A percentile compares a stretch with the other conserved stretches of the same genome.
These are phyloP conservation scores for Fraxinus sp. DNA, from an alignment of 305 asterid genomes.

Conservation along the genomic window DNA sequence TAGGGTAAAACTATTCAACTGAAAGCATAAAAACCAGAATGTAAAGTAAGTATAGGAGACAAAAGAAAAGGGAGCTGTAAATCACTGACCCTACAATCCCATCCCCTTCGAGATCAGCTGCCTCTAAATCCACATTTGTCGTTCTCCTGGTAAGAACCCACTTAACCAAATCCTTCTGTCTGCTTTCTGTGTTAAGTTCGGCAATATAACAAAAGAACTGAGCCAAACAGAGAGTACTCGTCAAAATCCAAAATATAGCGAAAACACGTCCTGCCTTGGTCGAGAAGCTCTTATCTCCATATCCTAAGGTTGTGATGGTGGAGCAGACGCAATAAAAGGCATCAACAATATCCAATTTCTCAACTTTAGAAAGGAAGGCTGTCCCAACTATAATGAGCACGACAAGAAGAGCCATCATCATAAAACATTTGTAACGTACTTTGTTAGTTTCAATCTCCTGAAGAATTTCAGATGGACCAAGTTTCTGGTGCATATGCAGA, in stretches of 20 bases:
- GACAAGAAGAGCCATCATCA: constrained; percentile 35
- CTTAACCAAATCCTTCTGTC: constrained; percentile 50
- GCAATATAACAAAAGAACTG: constrained; percentile 65
- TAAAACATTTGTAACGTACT: constrained; percentile 54
- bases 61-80: background rate
- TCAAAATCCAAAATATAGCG: constrained; percentile 81
- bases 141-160: constrained; percentile 55
- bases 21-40: background rate
- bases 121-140: constrained; percentile 78
- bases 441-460: constrained; percentile 62
- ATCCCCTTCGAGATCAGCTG: constrained; percentile 78
- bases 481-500: constrained; percentile 39
- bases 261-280: constrained; percentile 83
- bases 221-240: constrained; percentile 70
- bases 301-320: constrained; percentile 85
- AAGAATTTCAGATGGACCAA: constrained; percentile 40
- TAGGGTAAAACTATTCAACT: background rate
- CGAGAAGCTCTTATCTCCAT: constrained; percentile 89
- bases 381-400: constrained; percentile 54
- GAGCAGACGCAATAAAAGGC: constrained; percentile 84
- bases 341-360: constrained; percentile 57
- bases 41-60: background rate
- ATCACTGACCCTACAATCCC: constrained; percentile 67
- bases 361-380: constrained; percentile 46
- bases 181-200: constrained; percentile 69